Evolutionary conservation across 202 grass and related monocot species (phyloP), one percentile per base, ranked within the genome.

Genomic region (Setaria viridis): DNA sequence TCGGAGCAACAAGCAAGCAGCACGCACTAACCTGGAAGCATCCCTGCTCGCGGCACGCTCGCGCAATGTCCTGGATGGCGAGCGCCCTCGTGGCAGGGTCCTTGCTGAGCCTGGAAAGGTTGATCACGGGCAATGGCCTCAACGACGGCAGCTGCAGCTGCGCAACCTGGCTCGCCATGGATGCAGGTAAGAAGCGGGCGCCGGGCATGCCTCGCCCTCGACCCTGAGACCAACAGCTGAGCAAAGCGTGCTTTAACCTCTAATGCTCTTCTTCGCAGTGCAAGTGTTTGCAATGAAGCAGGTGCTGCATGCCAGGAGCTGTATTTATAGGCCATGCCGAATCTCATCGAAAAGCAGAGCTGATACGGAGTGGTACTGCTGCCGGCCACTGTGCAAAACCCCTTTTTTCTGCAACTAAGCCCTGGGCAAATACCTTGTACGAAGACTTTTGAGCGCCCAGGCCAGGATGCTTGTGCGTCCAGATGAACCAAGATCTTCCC

Each of bases 11-110:
- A 73, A 73, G 58, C 17, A 88, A 84, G 82, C 78, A 86, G 68
- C 32, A 41, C 2, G 0, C 10, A 84, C 75, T 54, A 50, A 92
- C 93, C 93, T 95, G 82, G 65, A 95, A 95, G 85, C 90, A 92
- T 6, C 93, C 93, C 4, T 64, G 47, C 25, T 94, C 79, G 17
- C 78, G 88, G 93, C 93, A 95, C 9, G 93, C 93, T 33, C 67
- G 53, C 0, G 62, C 74, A 41, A 92, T 85, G 85, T 94, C 93
- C 70, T 80, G 71, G 53, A 86, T 68, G 77, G 56, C 85, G 25
- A 84, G 69, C 67, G 79, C 88, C 64, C 85, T 39, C 1, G 82
- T 77, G 60, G 73, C 76, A 6, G 59, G 79, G 53, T 87, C 81
- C 74, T 88, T 73, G n/a, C 48, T n/a, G 45, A 95, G 84, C 74